Evolutionary conservation across 1,284 basidiomycete genomes (phyloP), one percentile per base, ranked within the genome.

Genomic region (Cerioporus squamosus): DNA sequence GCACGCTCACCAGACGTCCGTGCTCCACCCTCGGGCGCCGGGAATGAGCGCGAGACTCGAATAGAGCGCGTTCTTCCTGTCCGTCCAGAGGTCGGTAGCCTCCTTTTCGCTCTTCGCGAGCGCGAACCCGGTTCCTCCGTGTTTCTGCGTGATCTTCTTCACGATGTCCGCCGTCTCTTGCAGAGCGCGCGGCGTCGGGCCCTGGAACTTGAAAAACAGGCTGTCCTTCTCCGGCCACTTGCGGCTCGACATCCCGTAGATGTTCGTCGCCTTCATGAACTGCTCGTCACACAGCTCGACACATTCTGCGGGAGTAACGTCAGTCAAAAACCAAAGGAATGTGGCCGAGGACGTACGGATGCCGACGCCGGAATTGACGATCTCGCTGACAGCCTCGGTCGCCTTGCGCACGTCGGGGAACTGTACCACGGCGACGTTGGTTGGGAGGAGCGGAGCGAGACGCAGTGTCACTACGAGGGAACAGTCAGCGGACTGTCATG

Each of bases 151-250:
- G 51, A 94, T 80, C 29, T 75, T 71, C 62, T 83, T 72, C 40
- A 87, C 87, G 10, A 85, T 79, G 20, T 77, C 77, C 1, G 88
- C 85, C 0, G 88, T 86, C 64, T 93, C 88, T 10, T 79, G 69
- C 59, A 93, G 81, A 4, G 88, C 79, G 3, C 77, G 77, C 3
- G 79, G 72, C 1, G 87, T 83, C 23, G 83, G 79, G 5, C 91
- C 93, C 72, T 94, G 92, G 69, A 96, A 88, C 74, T 96, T 96
- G 81, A 96, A 90, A 79, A 94, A 95, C 15, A 96, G 79, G 29
- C 84, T 85, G 68, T 94, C 91, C 50, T 80, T 80, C 62, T 87
- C 87, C 1, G 85, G 84, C 77, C 87, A 94, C 60, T 80, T 81
- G 22, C 80, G 83, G 10, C 68, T 67, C 10, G 85, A 83, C 59